Percentiles rank a stretch among this genome's conserved stretches.
Conservation (phyloP, 2,329 filamentous ascomycete genomes). For the Zasmidium citrigriseum region DNA sequence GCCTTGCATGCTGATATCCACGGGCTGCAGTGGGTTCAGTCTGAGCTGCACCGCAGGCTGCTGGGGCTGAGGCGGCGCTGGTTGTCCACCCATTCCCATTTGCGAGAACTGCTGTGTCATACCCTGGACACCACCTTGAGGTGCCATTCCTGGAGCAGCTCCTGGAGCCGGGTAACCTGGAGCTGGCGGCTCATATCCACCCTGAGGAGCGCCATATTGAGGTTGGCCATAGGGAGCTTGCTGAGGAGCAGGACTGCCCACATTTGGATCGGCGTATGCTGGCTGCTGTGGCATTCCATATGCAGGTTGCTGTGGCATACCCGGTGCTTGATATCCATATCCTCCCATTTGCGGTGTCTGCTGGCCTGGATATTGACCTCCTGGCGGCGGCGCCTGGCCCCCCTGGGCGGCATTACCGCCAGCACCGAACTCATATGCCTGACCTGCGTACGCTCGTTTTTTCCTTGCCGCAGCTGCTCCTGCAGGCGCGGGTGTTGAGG, state of each 20-base stretch:
- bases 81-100: constrained; percentile 63
- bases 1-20: constrained; percentile 73
- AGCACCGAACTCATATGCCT: constrained; percentile 88
- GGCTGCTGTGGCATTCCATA: constrained; percentile 37
- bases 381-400: constrained; percentile 44
- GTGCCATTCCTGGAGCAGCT: constrained; percentile 9
- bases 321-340: constrained; percentile 33
- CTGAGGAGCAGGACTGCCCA: constrained; percentile 20
- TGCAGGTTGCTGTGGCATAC: constrained; percentile 28
- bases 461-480: constrained; percentile 60
- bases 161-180: constrained; percentile 22
- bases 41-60: constrained; percentile 51
- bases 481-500: constrained; percentile 22
- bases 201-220: constrained; percentile 49
- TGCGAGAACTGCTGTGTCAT: constrained; percentile 75
- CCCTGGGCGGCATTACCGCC: constrained; percentile 69
- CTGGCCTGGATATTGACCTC: constrained; percentile 45
- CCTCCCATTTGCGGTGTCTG: constrained; percentile 33
- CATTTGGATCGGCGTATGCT: constrained; percentile 27
- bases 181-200: constrained; percentile 65
- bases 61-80: constrained; percentile 50
- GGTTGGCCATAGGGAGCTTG: constrained; percentile 39
- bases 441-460: constrained; percentile 91
- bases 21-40: constrained; percentile 88
- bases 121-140: constrained; percentile 41